Percentiles rank a stretch among this genome's conserved stretches.
Evolutionary conservation across 2,329 filamentous ascomycete species (phyloP).

Genomic region (Aspergillus sergii): DNA sequence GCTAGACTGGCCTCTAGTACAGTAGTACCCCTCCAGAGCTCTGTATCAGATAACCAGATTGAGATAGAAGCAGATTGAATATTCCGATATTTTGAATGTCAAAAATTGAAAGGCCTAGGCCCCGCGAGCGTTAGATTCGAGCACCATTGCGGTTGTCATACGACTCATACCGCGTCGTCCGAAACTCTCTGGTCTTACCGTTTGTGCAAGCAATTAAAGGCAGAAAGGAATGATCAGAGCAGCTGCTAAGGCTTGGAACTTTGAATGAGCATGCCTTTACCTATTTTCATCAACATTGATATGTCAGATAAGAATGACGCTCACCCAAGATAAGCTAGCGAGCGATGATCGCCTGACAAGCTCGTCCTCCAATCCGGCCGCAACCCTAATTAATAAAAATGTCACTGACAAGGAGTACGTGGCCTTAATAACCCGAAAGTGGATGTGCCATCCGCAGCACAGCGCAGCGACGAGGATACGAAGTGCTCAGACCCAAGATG

Average conservation of each 20-base stretch:
- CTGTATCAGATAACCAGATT: background rate
- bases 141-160: background rate
- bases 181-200: background rate
- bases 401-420: background rate
- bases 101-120: background rate
- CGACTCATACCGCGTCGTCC: background rate
- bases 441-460: background rate
- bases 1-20: background rate
- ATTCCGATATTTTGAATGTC: background rate
- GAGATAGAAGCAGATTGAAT: background rate
- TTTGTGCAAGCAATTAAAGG: background rate
- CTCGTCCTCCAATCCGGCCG: background rate
- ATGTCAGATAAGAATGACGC: background rate
- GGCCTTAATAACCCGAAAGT: background rate
- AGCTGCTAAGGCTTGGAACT: background rate
- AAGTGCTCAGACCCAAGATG: background rate
- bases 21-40: background rate
- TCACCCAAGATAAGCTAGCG: background rate
- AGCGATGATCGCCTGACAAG: background rate
- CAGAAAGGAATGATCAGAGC: background rate
- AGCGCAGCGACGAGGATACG: background rate
- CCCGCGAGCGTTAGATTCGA: background rate
- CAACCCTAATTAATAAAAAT: background rate
- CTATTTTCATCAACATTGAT: background rate
- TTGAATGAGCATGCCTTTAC: background rate